Conservation (phyloP, 2,329 filamentous ascomycete species). For the Periconia digitata region DNA sequence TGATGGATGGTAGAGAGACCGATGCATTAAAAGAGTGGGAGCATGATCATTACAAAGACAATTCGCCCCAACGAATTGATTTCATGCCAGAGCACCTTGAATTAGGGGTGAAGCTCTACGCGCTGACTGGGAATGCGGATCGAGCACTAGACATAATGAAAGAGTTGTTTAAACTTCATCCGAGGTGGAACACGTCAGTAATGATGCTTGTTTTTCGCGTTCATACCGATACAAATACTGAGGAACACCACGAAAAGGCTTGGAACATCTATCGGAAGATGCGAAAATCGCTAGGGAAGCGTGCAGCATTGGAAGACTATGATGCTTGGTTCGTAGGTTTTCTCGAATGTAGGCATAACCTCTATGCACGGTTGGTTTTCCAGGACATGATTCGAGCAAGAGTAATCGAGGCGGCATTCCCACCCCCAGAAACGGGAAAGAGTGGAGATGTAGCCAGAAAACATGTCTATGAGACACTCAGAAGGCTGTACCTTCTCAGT, state of each 20-base stretch:
- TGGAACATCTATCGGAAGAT: conserved; percentile 53
- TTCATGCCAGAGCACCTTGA: conserved; percentile 53
- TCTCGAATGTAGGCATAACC: conserved; percentile 64
- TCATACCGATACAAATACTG: conserved; percentile 56
- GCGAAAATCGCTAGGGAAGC: conserved; percentile 58
- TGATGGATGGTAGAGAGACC: conserved; percentile 25
- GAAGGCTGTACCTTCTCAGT: conserved; percentile 29
- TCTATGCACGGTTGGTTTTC: conserved; percentile 74
- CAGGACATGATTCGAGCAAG: conserved; percentile 79
- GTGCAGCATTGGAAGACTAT: conserved; percentile 73
- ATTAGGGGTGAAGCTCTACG: conserved; percentile 67
- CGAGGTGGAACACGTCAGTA: conserved; percentile 55
- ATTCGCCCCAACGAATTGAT: conserved; percentile 20
- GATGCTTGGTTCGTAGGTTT: conserved; percentile 73
- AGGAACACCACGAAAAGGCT: conserved; percentile 54
- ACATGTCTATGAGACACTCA: conserved; percentile 21
- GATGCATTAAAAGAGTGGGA: conserved; percentile 38
- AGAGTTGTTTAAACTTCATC: conserved; percentile 52
- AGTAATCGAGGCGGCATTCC: conserved; percentile 45
- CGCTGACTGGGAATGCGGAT: conserved; percentile 58
- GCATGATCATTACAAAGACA: conserved; percentile 13
- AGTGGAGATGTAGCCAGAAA: background rate
- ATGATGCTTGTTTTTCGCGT: conserved; percentile 70
- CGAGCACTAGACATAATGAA: conserved; percentile 61
- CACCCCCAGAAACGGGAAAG: too few relatives aligned